Percentiles rank a stretch among this genome's conserved stretches.
Evolutionary conservation across 768 basidiomycete species (phyloP).

Genomic region (Tricholoma bakamatsutake): DNA sequence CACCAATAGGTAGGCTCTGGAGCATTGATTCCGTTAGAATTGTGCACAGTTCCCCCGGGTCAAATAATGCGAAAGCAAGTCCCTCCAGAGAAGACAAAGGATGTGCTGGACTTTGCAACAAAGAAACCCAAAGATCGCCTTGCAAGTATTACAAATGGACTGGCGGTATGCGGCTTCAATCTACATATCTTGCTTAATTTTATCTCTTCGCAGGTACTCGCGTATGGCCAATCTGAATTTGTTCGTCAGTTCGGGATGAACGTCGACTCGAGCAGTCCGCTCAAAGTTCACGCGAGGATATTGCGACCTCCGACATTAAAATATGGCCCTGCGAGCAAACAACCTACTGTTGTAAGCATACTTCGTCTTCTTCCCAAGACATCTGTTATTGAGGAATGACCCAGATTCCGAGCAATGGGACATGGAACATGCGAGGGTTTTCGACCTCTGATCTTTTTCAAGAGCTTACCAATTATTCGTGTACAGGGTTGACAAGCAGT

Average conservation of each 20-base stretch:
- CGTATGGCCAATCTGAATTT: constrained; percentile 71
- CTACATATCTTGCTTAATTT: not conserved
- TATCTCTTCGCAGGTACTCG: constrained; percentile 38
- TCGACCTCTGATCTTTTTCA: not conserved
- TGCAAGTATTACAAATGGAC: constrained; percentile 45
- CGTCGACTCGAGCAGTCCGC: constrained; percentile 47
- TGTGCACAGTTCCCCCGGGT: constrained; percentile 51
- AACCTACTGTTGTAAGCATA: constrained; percentile 49
- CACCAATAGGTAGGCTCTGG: constrained; percentile 48
- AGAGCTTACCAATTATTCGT: constrained; percentile 1
- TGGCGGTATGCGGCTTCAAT: constrained; percentile 33
- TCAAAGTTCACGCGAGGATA: constrained; percentile 56
- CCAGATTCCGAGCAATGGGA: constrained; percentile 57
- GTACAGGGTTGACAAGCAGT: constrained; percentile 66
- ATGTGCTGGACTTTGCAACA: constrained; percentile 62
- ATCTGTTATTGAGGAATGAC: not conserved
- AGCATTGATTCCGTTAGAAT: constrained; percentile 56
- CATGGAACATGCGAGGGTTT: constrained; percentile 68
- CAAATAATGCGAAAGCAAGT: constrained; percentile 72
- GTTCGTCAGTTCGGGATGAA: constrained; percentile 68
- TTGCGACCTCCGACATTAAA: constrained; percentile 58
- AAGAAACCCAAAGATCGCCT: constrained; percentile 54
- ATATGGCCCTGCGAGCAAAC: constrained; percentile 55
- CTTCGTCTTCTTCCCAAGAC: not conserved
- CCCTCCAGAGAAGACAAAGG: constrained; percentile 57